Base-by-base conservation (phyloP, 2,329 filamentous ascomycete genomes). In the Trichothecium sympodiale region DNA sequence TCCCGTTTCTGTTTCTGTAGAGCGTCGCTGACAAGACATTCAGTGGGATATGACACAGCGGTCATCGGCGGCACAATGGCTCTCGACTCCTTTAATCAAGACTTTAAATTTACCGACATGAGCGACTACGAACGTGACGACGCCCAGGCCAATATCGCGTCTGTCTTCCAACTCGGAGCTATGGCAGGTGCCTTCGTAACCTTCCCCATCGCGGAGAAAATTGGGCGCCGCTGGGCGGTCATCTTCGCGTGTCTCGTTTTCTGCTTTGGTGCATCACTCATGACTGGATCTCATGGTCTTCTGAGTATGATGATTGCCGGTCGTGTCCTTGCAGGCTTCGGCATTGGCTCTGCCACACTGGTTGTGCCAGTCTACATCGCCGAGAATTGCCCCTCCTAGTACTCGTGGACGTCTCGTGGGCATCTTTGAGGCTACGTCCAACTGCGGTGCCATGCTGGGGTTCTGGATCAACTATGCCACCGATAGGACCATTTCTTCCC, bases 391-490 rank as follows among this genome's bases (percentile, higher is more conserved):
- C 2, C 68, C 67, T 3, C 64, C 65, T 1, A 64, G 63, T 3
- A 69, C 71, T 39, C 59, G 68, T 37, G 68, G 68, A 9, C 59
- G 66, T 3, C 53, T 71, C 1, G 56, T 70, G 8, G 68, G 68
- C 20, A 65, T 71, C n/a, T 71, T 69, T 40, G 66, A 71, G 31
- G 52, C 54, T 27, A 47, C 49, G 5, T 54, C 51, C 2, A 49
- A 54, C 29, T 50, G 50, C 3, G 51, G 51, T 5, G 51, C 51
- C 13, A 54, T 54, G 51, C 38, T 54, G 15, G 67, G 65, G 9
- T 63, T 63, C 37, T 63, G 59, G 9, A 59, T 60, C 15, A 52
- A 58, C 34, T 52, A 52, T 18, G 38, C 42, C 14, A 36, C 31
- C 12, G 27, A 34, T 18, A 33, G 29, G 13, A 43, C 36, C 44